Evolutionary conservation across 345 rosid genomes (phyloP).

Genomic region (Cardamine chenopodiifolia): DNA sequence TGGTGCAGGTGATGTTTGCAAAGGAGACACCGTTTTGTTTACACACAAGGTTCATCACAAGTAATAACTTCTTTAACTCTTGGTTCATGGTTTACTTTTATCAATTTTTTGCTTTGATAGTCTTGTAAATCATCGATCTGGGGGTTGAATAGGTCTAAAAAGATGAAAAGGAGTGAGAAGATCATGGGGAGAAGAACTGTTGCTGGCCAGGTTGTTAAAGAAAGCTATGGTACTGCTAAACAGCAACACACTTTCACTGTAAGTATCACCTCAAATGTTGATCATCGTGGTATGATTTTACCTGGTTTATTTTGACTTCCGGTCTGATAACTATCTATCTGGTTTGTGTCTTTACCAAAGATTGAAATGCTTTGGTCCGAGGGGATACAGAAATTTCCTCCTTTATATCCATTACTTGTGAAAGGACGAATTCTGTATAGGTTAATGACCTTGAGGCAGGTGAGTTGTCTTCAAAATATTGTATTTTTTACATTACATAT

Average conservation of each 20-base stretch:
- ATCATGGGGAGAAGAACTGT: constrained; percentile 57
- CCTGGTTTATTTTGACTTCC: constrained; percentile 4
- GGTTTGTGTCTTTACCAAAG: constrained; percentile 44
- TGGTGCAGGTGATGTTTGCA: constrained; percentile 66
- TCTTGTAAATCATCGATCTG: constrained; percentile 10
- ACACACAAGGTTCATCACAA: constrained; percentile 59
- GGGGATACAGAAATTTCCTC: constrained; percentile 54
- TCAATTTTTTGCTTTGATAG: not conserved
- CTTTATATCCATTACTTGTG: constrained; percentile 64
- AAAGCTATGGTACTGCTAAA: constrained; percentile 74
- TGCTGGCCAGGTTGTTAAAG: constrained; percentile 67
- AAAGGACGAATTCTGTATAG: constrained; percentile 70
- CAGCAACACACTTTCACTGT: constrained; percentile 80
- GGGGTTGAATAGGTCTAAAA: constrained; percentile 49
- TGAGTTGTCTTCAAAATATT: constrained; percentile 20
- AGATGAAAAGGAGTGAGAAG: constrained; percentile 50
- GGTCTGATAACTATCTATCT: constrained; percentile 5
- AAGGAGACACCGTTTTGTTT: constrained; percentile 66
- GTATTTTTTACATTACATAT: not conserved
- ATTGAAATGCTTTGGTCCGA: constrained; percentile 71
- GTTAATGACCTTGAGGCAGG: constrained; percentile 63
- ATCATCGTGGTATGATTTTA: no score
- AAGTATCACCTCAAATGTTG: constrained; percentile 35
- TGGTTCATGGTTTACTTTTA: not conserved
- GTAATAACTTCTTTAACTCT: constrained; percentile 40